Conservation (phyloP, 441 rosid species). For the Geranium incanum region DNA sequence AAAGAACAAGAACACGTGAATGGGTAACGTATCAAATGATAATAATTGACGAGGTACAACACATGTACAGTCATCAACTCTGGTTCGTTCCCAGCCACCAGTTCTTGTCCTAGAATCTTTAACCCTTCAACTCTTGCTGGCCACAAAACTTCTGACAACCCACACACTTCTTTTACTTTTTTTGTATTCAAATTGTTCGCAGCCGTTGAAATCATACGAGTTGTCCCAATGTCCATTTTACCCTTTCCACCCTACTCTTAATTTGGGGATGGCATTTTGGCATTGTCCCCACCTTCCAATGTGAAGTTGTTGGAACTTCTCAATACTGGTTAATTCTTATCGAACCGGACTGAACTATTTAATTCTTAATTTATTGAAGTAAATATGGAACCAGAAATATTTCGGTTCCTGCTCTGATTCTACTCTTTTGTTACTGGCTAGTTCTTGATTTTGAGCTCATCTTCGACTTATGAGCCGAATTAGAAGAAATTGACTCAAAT, state of each 20-base stretch:
- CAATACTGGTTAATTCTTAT: no score
- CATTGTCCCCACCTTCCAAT: no score
- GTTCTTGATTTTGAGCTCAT: no score
- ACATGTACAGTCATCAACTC: background rate
- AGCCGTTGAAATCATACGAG: background rate
- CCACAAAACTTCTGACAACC: background rate
- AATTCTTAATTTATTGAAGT: no score
- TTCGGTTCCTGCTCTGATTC: no score
- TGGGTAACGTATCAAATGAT: background rate
- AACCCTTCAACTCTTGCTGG: background rate
- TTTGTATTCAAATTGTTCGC: background rate
- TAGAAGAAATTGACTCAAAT: no score
- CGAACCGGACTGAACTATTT: no score
- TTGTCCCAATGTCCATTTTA: background rate
- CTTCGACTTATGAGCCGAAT: no score
- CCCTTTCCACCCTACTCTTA: background rate
- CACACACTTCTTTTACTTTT: background rate
- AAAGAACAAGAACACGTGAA: background rate
- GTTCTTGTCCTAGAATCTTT: background rate
- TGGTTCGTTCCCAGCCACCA: background rate
- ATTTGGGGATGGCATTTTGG: no score
- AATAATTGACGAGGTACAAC: background rate
- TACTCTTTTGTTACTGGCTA: no score
- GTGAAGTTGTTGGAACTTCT: no score
- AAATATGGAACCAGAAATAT: no score